Evolutionary conservation across 805 yeast genomes (phyloP).

Genomic region (Nakazawaea molendinolei): DNA sequence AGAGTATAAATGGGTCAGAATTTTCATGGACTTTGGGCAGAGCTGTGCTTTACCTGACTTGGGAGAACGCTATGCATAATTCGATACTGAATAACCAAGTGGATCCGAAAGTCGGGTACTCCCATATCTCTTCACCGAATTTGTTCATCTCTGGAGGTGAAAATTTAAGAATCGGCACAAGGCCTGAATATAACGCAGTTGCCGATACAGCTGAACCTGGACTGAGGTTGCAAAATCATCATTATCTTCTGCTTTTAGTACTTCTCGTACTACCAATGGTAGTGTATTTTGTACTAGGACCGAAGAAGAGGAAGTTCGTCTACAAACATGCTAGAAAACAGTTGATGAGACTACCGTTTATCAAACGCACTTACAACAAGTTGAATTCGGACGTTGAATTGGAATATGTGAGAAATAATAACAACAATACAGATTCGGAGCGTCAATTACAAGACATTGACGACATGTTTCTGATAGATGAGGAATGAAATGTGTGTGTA

Average conservation of each 20-base stretch:
- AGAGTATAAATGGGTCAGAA: constrained; percentile 75
- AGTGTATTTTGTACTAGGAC: constrained; percentile 9
- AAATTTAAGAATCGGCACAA: constrained; percentile 25
- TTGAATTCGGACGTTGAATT: constrained; percentile 1
- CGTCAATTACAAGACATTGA: constrained; percentile 13
- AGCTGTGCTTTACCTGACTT: constrained; percentile 56
- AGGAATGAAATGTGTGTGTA: too few species aligned
- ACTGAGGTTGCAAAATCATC: constrained; percentile 2
- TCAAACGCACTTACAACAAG: not conserved
- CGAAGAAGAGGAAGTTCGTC: constrained; percentile 7
- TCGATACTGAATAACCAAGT: constrained; percentile 12
- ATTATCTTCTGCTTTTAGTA: not conserved
- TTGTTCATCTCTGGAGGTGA: constrained; percentile 51
- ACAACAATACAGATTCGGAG: constrained; percentile 17
- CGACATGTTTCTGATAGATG: constrained; percentile 13
- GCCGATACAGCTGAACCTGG: constrained; percentile 17
- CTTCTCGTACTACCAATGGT: not conserved
- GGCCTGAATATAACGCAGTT: constrained; percentile 31
- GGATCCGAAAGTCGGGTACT: constrained; percentile 34
- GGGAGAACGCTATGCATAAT: constrained; percentile 40
- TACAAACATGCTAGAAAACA: too few species aligned
- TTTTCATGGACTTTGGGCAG: constrained; percentile 91
- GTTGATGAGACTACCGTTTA: too few species aligned
- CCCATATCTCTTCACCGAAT: constrained; percentile 40
- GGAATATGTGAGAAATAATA: not conserved